These are phyloP conservation scores for Aspergillus taichungensis DNA, from an alignment of 495 filamentous ascomycete genomes.

Conservation along the genomic window DNA sequence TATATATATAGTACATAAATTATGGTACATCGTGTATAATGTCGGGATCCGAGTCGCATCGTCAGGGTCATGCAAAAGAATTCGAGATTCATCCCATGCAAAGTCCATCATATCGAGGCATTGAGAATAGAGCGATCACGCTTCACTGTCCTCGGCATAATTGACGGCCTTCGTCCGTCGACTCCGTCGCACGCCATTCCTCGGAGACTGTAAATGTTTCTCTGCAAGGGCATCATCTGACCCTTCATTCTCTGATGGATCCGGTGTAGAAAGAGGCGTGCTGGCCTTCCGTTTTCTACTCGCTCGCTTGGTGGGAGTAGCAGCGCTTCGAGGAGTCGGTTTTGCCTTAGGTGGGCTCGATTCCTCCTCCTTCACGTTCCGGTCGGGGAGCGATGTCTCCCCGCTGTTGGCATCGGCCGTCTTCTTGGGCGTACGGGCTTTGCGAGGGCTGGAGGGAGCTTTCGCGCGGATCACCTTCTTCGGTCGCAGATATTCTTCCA, in stretches of 20 bases:
- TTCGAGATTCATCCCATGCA: not conserved
- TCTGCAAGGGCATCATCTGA: not conserved
- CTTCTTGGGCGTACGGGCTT: conserved; percentile 15
- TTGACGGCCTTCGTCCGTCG: conserved; percentile 35
- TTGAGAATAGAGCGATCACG: conserved; percentile 2
- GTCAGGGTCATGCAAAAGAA: too few relatives aligned
- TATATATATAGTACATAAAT: too few relatives aligned
- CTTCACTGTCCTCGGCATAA: conserved; percentile 37
- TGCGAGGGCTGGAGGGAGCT: conserved; percentile 16
- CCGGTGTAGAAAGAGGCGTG: conserved; percentile 14
- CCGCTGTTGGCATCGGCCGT: conserved; percentile 5
- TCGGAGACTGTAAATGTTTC: conserved; percentile 4
- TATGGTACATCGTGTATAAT: too few relatives aligned
- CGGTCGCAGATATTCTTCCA: conserved; percentile 86
- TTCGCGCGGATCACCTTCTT: conserved; percentile 64
- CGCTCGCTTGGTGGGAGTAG: conserved; percentile 16
- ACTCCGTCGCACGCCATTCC: conserved; percentile 20
- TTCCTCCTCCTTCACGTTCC: conserved; percentile 4
- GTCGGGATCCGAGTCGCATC: too few relatives aligned
- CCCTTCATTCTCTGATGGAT: conserved; percentile 1
- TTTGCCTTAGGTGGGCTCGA: conserved; percentile 15
- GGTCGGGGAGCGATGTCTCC: not conserved
- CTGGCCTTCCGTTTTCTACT: conserved; percentile 29
- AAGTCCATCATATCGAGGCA: not conserved
- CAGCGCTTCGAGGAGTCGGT: conserved; percentile 8